Conservation (phyloP, 305 asterid species). For the Coffea humblotiana region DNA sequence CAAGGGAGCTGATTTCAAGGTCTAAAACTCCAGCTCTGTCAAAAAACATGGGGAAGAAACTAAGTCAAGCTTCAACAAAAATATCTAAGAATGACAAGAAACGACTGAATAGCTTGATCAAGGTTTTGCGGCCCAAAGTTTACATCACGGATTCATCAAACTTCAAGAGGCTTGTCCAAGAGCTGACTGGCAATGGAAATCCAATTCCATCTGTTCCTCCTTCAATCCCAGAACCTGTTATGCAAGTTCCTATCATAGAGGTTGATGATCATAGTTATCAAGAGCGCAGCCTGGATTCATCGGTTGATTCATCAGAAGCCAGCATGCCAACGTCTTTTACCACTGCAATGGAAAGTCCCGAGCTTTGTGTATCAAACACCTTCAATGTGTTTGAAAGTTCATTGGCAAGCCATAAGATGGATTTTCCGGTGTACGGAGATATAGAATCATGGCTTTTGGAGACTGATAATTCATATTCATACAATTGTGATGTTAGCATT, state of each 20-base stretch:
- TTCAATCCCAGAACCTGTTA: slow-evolving; percentile 11
- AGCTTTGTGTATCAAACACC: slow-evolving; percentile 16
- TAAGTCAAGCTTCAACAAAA: slow-evolving; percentile 34
- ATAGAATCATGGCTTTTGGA: slow-evolving; percentile 55
- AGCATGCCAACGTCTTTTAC: slow-evolving; percentile 21
- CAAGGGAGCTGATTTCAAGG: slow-evolving; percentile 25
- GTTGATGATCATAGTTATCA: slow-evolving; percentile 19
- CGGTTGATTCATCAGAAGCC: slow-evolving; percentile 34
- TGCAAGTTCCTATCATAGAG: slow-evolving; percentile 25
- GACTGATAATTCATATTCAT: slow-evolving; percentile 37
- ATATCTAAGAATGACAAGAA: slow-evolving; percentile 30
- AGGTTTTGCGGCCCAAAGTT: slow-evolving; percentile 54
- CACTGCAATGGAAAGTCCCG: slow-evolving; percentile 23
- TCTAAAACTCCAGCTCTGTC: slow-evolving; percentile 10
- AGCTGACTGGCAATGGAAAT: slow-evolving; percentile 56
- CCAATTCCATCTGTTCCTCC: slow-evolving; percentile 33
- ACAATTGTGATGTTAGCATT: slow-evolving; percentile 25
- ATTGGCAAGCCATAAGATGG: slow-evolving; percentile 20
- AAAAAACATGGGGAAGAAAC: slow-evolving; percentile 51
- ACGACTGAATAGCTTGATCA: slow-evolving; percentile 31
- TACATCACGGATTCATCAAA: slow-evolving; percentile 61
- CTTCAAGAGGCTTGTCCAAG: slow-evolving; percentile 74
- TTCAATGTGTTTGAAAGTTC: slow-evolving; percentile 23
- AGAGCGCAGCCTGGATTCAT: slow-evolving; percentile 27
- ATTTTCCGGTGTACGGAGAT: slow-evolving; percentile 31